Evolutionary conservation across 1,284 basidiomycete species (phyloP).

Genomic region (Cutaneotrichosporon cyanovorans): DNA sequence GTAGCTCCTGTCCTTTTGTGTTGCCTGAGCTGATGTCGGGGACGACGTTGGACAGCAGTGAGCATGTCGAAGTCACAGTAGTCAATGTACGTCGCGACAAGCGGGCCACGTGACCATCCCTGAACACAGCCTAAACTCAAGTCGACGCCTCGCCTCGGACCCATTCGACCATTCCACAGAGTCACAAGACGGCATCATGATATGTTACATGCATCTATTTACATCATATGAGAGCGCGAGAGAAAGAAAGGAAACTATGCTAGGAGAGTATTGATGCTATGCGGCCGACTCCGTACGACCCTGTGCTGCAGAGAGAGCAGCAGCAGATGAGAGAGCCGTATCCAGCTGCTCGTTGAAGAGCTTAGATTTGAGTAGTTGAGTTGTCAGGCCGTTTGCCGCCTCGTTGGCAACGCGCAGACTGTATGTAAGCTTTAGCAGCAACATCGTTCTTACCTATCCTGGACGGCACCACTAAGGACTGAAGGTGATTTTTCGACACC

Average conservation of each 20-base stretch:
- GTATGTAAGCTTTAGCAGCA: slow-evolving; percentile 5
- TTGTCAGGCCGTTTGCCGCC: slow-evolving; percentile 81
- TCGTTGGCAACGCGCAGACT: slow-evolving; percentile 79
- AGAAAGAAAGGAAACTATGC: too few species aligned
- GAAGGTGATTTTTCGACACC: slow-evolving; percentile 38
- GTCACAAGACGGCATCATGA: too few species aligned
- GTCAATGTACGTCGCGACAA: not conserved
- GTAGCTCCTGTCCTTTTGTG: too few species aligned
- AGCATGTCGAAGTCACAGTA: not conserved
- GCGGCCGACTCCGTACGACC: not conserved
- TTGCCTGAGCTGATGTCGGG: too few species aligned
- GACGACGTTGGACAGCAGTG: not conserved
- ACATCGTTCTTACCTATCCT: slow-evolving; percentile 60
- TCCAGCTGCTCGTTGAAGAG: slow-evolving; percentile 40
- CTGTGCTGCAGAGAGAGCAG: slow-evolving; percentile 13
- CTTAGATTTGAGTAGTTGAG: slow-evolving; percentile 76
- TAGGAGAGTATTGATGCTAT: not conserved
- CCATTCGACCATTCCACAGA: not conserved
- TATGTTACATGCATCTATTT: not conserved
- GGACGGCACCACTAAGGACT: slow-evolving; percentile 68
- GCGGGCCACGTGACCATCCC: not conserved
- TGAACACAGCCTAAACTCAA: too few species aligned
- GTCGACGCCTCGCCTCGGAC: not conserved
- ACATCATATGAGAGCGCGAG: not conserved
- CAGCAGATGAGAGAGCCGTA: slow-evolving; percentile 10